Percentiles rank a stretch among this genome's conserved stretches.
phyloP scores from a whole-genome alignment of 805 yeast species.

The Metschnikowia vanudenii region DNA sequence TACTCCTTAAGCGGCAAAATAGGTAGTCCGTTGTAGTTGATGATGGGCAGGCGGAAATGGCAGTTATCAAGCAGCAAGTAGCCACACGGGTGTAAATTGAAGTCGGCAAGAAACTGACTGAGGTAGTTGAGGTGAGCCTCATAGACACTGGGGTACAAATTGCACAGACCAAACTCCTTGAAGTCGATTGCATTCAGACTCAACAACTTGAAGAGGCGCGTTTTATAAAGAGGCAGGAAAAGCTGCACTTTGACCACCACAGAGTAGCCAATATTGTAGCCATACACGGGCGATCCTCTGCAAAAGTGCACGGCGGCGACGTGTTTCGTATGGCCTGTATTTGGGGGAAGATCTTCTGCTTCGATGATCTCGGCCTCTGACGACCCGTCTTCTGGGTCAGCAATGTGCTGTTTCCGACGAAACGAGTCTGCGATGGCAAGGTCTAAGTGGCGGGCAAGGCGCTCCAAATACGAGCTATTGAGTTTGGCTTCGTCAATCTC shows the following conservation, averaged over 20 bases:
- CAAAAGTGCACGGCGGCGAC: slow-evolving; percentile 64
- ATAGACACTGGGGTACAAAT: slow-evolving; percentile 28
- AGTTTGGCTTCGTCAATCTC: slow-evolving; percentile 29
- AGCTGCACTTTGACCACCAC: slow-evolving; percentile 67
- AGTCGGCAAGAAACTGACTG: slow-evolving; percentile 79
- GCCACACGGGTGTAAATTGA: slow-evolving; percentile 79
- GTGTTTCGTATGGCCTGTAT: slow-evolving; percentile 31
- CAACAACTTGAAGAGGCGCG: slow-evolving; percentile 51
- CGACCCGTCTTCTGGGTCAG: slow-evolving; percentile 13
- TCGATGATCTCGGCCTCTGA: slow-evolving; percentile 11
- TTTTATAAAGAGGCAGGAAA: slow-evolving; percentile 57
- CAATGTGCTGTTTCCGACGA: slow-evolving; percentile 18
- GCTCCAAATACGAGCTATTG: slow-evolving; percentile 31
- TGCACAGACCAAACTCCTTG: slow-evolving; percentile 3
- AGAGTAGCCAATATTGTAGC: slow-evolving; percentile 67
- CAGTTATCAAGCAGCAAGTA: slow-evolving; percentile 56
- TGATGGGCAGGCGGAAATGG: slow-evolving; percentile 58
- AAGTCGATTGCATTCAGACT: slow-evolving; percentile 25
- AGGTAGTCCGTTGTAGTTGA: slow-evolving; percentile 16
- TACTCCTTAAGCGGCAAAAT: slow-evolving; percentile 15
- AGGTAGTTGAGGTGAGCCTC: slow-evolving; percentile 81
- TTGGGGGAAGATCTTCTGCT: slow-evolving; percentile 7
- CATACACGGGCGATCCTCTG: slow-evolving; percentile 80
- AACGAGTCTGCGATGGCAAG: slow-evolving; percentile 39
- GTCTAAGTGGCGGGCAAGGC: slow-evolving; percentile 48